Base-by-base conservation (phyloP, 129 eudicot genomes). In the Arctium lappa region DNA sequence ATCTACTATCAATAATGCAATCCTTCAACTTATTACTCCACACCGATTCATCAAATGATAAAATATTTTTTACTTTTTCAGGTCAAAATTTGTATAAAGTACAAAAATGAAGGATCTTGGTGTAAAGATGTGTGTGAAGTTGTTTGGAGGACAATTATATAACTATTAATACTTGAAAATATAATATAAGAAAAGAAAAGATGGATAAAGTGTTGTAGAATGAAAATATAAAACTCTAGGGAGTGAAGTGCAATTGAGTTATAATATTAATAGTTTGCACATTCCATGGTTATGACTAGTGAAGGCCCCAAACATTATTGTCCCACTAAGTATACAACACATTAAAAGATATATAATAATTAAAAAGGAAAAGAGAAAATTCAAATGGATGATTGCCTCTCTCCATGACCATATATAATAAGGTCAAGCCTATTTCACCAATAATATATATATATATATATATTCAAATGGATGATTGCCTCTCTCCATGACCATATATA, bases 291-390 rank as follows among this genome's bases (percentile, higher is more conserved):
- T 63, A 69, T 75, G 22, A 73, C 66, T 29, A 74, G 69, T 32
- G 80, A 65, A 65, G 85, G 75, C 34, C 79, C 65, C 44, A 74
- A 81, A 81, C 85, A 81, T 74, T 53, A 81, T 81, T 81, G 85
- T 32, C 80, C 85, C 85, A 81, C 80, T 81, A 39, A 15, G 85
- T 42, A 63, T 30, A 81, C 80, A 81, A 81, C 80, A 63, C 74
- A 74, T 39, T 31, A 69, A 33, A 80, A 63, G 18, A 62, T 16
- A 40, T 46, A 74, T 63, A 62, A 39, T 29, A 63, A 62, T 63
- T 38, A 74, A 44, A 74, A n/a, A 8, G 16, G 4, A 18, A 63
- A 66, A 81, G 44, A 12, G 66, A 40, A 81, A 74, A 74, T 36
- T 80, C 76, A 48, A 72, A 62, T 74, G 74, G 68, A 74, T 74